Base-by-base conservation (phyloP, 2,329 filamentous ascomycete species). In the Malbranchea zuffiana region DNA sequence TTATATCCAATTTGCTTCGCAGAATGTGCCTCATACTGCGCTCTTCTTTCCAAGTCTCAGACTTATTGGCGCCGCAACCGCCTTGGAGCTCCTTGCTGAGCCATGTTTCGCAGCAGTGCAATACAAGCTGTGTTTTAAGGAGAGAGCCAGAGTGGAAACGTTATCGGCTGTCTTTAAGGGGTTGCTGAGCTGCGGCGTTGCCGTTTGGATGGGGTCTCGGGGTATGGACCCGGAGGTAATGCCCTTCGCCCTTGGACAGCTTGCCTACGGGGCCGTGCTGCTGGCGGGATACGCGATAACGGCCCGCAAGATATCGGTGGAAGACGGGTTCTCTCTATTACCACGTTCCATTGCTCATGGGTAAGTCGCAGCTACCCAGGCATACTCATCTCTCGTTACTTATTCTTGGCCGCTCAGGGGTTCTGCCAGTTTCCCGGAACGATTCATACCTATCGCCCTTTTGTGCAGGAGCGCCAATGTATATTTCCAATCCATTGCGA, bases 71-170 rank as follows among this genome's bases (percentile, higher is more conserved):
- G 32, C 74, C 17, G 73, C 75, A 20, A 74, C 73, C 1, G 53
- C 78, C 26, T 51, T 92, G 3, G 90, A 98, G 61, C 70, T 98
- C 10, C 59, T 84, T 1, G 78, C 82, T 1, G 90, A 98, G 61
- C 90, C 90, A 0, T 81, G 79, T 36, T 98, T 96, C 57, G 82
- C 87, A 1, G 74, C 92, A 21, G 77, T 88, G 44, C 87, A 95
- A 60, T 79, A 83, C 44, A 76, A 79, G 32, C 73, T 92, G 47
- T 70, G 80, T 17, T 93, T 93, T 52, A 80, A 77, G 38, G 78
- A 82, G 10, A 75, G 90, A 20, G 90, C 87, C 1, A 68, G 72
- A 3, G 84, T 88, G 32, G 92, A 98, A 62, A 81, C 81, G n/a
- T 57, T 71, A 16, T 87, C 85, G 15, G 90, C 87, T 0, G 71